Conservation (phyloP, 371 early-diverging fungal genomes). For the Lichtheimia ornata region DNA sequence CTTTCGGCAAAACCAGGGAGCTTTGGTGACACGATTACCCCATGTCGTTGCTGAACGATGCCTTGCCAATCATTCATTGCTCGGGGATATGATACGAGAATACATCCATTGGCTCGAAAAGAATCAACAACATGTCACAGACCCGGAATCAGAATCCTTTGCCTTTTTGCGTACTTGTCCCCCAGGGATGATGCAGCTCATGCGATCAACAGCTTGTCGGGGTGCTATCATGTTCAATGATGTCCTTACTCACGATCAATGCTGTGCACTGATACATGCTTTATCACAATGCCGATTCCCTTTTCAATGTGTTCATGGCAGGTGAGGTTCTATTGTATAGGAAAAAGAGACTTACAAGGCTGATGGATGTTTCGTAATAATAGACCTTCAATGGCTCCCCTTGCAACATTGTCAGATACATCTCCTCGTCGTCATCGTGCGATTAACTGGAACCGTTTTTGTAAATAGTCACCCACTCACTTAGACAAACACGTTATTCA, state of each 20-base stretch:
- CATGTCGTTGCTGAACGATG: slow-evolving; percentile 66
- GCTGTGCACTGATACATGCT: slow-evolving; percentile 50
- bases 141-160: slow-evolving; percentile 8
- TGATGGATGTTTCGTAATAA: not conserved
- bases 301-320: slow-evolving; percentile 74
- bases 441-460: not conserved
- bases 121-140: slow-evolving; percentile 6
- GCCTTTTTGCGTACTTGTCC: slow-evolving; percentile 51
- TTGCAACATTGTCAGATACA: not conserved
- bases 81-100: slow-evolving; percentile 53
- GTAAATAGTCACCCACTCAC: not conserved
- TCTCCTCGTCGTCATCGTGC: not conserved
- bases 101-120: slow-evolving; percentile 41
- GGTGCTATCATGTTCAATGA: slow-evolving; percentile 84
- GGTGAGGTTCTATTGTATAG: slow-evolving; percentile 18
- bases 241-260: slow-evolving; percentile 46
- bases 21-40: slow-evolving; percentile 39
- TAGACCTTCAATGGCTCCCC: slow-evolving; percentile 2
- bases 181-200: slow-evolving; percentile 61
- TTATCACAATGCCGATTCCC: slow-evolving; percentile 61
- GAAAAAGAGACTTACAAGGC: too few relatives aligned
- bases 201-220: slow-evolving; percentile 79
- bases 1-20: slow-evolving; percentile 7
- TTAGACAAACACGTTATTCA: too few relatives aligned
- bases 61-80: slow-evolving; percentile 47